phyloP scores from a whole-genome alignment of 2,329 filamentous ascomycete genomes.

The Cytospora leucostoma region DNA sequence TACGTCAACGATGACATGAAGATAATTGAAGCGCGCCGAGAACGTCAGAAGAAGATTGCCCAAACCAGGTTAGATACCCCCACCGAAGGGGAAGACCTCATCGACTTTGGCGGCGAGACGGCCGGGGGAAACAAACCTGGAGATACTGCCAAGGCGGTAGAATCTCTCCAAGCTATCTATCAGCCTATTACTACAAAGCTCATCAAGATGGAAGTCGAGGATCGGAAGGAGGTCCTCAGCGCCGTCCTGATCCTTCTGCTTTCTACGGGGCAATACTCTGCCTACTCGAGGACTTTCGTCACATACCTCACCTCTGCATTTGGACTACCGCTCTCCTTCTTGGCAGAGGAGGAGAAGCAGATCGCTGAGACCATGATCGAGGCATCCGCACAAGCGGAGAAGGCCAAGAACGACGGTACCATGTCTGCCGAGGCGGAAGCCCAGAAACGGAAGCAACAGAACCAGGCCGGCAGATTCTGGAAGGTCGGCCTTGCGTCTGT shows the following conservation, averaged over 20 bases:
- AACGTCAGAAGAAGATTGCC: constrained; percentile 46
- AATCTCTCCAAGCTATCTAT: constrained; percentile 53
- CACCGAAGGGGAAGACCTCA: constrained; percentile 42
- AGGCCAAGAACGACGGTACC: constrained; percentile 56
- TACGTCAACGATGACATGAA: constrained; percentile 48
- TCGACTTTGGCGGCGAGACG: constrained; percentile 41
- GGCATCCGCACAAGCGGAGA: constrained; percentile 44
- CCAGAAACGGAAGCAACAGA: constrained; percentile 70
- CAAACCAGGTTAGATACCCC: constrained; percentile 40
- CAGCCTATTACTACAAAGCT: constrained; percentile 56
- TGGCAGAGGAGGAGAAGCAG: constrained; percentile 71
- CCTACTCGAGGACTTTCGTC: constrained; percentile 69
- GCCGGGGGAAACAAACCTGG: constrained; percentile 24
- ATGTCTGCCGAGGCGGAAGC: constrained; percentile 78
- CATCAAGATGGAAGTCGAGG: constrained; percentile 56
- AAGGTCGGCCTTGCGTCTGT: constrained; percentile 89
- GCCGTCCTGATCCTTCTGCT: constrained; percentile 70
- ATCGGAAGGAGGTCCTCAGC: constrained; percentile 66
- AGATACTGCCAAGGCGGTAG: constrained; percentile 43
- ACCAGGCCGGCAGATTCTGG: constrained; percentile 73
- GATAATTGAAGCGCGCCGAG: constrained; percentile 49
- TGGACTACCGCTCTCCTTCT: constrained; percentile 58
- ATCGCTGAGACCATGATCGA: constrained; percentile 75
- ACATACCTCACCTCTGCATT: constrained; percentile 70
- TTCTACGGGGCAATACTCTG: constrained; percentile 72